Evolutionary conservation across 208 protist species (phyloP).

Genomic region (Leishmania tarentolae): DNA sequence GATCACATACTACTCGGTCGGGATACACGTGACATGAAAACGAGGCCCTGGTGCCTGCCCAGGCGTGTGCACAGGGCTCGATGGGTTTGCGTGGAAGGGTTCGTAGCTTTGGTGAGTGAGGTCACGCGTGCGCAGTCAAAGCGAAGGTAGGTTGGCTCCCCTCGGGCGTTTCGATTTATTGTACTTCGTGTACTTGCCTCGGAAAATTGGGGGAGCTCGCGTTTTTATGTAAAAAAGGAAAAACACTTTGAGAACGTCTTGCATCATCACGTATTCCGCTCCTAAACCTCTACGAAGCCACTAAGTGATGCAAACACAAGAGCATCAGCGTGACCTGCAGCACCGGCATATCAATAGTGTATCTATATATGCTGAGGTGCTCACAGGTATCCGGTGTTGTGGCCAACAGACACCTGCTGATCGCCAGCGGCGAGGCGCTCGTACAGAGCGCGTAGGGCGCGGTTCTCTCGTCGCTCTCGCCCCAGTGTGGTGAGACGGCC

Average conservation of each 20-base stretch:
- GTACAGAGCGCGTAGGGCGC: slow-evolving; percentile 70
- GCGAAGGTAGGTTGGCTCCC: not conserved
- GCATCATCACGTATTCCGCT: not conserved
- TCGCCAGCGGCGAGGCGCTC: slow-evolving; percentile 61
- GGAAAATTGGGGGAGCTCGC: not conserved
- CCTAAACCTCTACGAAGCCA: not conserved
- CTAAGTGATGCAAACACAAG: not conserved
- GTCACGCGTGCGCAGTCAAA: not conserved
- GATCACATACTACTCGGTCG: not conserved
- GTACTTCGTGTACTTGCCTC: not conserved
- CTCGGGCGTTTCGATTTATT: not conserved
- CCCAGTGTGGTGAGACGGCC: slow-evolving; percentile 87
- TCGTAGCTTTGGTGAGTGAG: not conserved
- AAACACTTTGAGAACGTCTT: not conserved
- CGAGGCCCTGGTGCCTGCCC: not conserved
- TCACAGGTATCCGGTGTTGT: slow-evolving; percentile 86
- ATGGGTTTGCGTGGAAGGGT: not conserved
- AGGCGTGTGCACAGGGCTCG: not conserved
- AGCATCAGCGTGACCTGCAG: not conserved
- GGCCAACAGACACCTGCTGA: slow-evolving; percentile 74
- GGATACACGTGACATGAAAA: not conserved
- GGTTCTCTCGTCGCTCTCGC: slow-evolving; percentile 78
- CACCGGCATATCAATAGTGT: not conserved
- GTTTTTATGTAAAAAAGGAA: not conserved
- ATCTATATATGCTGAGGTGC: no score